These are phyloP conservation scores for Claviceps pusilla DNA, from an alignment of 2,329 filamentous ascomycete genomes.

Conservation along the genomic window DNA sequence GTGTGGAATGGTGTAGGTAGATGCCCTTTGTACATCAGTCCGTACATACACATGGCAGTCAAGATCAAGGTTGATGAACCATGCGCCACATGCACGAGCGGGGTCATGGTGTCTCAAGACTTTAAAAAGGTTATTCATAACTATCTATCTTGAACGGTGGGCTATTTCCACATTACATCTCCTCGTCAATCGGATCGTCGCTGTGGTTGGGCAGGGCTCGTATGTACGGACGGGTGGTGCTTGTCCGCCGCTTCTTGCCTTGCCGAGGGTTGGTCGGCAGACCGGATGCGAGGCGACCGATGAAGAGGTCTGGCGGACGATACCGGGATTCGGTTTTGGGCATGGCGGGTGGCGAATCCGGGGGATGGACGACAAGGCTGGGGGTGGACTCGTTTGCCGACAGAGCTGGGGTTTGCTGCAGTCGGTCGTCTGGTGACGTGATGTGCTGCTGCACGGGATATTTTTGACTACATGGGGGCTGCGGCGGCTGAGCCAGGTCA, in stretches of 20 bases:
- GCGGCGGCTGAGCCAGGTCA: neutral
- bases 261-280: slow-evolving; percentile 4
- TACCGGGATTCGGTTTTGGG: neutral
- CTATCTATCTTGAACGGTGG: neutral
- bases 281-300: slow-evolving; percentile 14
- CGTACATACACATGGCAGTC: too few species aligned
- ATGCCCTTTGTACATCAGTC: too few species aligned
- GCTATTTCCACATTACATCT: neutral
- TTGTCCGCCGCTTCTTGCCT: slow-evolving; percentile 8
- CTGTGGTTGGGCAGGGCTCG: slow-evolving; percentile 18
- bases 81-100: neutral
- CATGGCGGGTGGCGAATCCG: neutral
- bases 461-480: slow-evolving; percentile 4
- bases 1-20: too few species aligned
- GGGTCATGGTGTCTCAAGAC: neutral
- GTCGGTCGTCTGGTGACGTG: neutral
- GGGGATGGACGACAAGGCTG: slow-evolving; percentile 6
- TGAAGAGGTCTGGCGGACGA: slow-evolving; percentile 10
- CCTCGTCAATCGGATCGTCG: slow-evolving; percentile 19
- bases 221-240: slow-evolving; percentile 17
- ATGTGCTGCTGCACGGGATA: neutral
- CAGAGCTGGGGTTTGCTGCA: neutral
- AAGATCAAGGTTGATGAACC: neutral
- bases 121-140: neutral
- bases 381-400: neutral